Evolutionary conservation across 805 yeast species (phyloP).

Genomic region (Ogataea kodamae): DNA sequence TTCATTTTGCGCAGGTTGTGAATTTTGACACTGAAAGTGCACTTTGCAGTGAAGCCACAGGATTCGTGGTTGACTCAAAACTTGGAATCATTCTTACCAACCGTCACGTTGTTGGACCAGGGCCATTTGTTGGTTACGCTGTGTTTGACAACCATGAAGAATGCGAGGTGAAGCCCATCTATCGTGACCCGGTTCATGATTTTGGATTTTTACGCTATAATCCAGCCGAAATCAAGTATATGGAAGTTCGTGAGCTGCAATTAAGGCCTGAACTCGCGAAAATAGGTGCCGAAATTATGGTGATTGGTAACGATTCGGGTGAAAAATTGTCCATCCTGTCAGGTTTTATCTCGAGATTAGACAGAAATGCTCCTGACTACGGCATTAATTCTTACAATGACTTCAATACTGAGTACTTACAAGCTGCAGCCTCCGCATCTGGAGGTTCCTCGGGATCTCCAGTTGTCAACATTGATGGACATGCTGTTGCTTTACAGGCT

Average conservation of each 20-base stretch:
- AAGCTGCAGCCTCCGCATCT: conserved; percentile 93
- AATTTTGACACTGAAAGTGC: conserved; percentile 85
- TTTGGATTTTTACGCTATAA: conserved; percentile 85
- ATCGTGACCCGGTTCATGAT: conserved; percentile 94
- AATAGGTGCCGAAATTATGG: conserved; percentile 92
- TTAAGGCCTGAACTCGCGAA: conserved; percentile 78
- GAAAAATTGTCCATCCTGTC: conserved; percentile 85
- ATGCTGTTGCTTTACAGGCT: conserved; percentile 89
- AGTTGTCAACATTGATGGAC: conserved; percentile 84
- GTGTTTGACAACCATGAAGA: conserved; percentile 95
- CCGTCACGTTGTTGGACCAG: conserved; percentile 94
- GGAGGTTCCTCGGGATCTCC: conserved; percentile 97
- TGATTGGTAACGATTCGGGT: conserved; percentile 95
- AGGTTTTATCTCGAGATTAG: conserved; percentile 81
- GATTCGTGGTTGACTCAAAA: conserved; percentile 83
- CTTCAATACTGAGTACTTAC: conserved; percentile 90
- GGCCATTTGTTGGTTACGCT: conserved; percentile 88
- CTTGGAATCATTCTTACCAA: conserved; percentile 85
- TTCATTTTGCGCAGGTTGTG: conserved; percentile 83
- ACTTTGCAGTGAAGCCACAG: conserved; percentile 86
- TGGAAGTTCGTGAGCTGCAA: conserved; percentile 62
- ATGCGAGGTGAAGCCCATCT: conserved; percentile 77
- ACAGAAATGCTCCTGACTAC: conserved; percentile 92
- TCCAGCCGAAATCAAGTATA: conserved; percentile 67
- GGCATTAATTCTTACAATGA: conserved; percentile 87